Evolutionary conservation across 441 rosid genomes (phyloP).

Genomic region (Sinapis alba): DNA sequence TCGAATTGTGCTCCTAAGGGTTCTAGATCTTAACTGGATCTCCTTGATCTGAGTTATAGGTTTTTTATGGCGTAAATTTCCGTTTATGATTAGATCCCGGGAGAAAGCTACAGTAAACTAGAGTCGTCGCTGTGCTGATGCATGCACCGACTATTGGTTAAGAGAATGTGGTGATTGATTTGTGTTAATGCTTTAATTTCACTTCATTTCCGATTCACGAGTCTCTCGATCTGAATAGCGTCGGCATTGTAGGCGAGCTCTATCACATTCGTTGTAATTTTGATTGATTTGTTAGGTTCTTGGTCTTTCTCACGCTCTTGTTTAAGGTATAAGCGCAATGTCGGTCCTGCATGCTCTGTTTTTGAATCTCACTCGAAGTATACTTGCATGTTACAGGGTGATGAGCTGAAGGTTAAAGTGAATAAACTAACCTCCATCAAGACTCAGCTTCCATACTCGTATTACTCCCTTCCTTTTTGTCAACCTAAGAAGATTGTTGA

Average conservation of each 20-base stretch:
- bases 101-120: neutral
- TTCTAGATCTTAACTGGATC: constrained; percentile 28
- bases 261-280: neutral
- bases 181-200: neutral
- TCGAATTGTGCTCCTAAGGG: neutral
- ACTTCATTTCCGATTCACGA: neutral
- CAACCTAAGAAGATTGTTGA: constrained; percentile 56
- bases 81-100: neutral
- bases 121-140: neutral
- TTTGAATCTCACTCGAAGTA: neutral
- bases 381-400: constrained; percentile 44
- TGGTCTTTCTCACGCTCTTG: neutral
- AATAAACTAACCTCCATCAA: constrained; percentile 66
- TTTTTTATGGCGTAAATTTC: neutral
- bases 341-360: neutral
- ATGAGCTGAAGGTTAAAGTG: constrained; percentile 62
- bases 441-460: constrained; percentile 73
- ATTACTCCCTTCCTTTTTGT: constrained; percentile 58
- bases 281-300: neutral
- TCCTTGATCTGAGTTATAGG: constrained; percentile 2
- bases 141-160: neutral
- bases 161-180: neutral
- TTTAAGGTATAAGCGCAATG: neutral
- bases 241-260: neutral
- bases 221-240: neutral